These are phyloP conservation scores for Talaromyces nanjingensis DNA, from an alignment of 495 filamentous ascomycete species.

Conservation along the genomic window DNA sequence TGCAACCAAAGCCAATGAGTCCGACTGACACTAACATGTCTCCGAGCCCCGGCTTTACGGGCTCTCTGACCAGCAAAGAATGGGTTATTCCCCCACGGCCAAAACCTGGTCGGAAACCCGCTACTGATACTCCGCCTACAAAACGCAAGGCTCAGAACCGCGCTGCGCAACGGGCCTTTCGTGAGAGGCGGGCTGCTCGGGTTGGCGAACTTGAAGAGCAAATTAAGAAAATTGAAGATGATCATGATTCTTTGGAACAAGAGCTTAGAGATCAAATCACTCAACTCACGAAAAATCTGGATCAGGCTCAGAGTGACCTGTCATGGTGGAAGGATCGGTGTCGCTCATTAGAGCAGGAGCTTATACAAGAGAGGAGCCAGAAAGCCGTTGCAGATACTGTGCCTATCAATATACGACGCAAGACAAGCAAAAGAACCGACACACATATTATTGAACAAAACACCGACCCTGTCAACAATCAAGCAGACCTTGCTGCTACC, in stretches of 20 bases:
- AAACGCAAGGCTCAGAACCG: conserved; percentile 92
- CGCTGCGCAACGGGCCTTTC: conserved; percentile 84
- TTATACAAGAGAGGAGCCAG: conserved; percentile 35
- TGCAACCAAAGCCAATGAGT: conserved; percentile 31
- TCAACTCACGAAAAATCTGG: conserved; percentile 44
- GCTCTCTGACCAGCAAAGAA: conserved; percentile 63
- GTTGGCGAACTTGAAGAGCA: conserved; percentile 84
- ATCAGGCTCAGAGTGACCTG: conserved; percentile 41
- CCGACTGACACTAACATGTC: conserved; percentile 18
- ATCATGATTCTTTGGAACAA: conserved; percentile 36
- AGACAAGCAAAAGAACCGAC: neutral
- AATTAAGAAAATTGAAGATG: conserved; percentile 57
- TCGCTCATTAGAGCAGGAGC: conserved; percentile 39
- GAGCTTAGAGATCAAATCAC: conserved; percentile 40
- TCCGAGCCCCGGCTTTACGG: conserved; percentile 37
- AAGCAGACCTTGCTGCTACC: neutral
- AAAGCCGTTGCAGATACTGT: conserved; percentile 32
- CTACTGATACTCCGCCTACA: conserved; percentile 83
- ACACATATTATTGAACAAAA: neutral
- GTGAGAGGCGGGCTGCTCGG: conserved; percentile 77
- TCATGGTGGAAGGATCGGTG: conserved; percentile 44
- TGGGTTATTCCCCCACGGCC: conserved; percentile 84
- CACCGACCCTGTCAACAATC: neutral
- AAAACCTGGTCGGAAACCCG: conserved; percentile 90
- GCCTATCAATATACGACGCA: conserved; percentile 13